Base-by-base conservation (phyloP, 176 grass and related monocot species). In the Raddia distichophylla region DNA sequence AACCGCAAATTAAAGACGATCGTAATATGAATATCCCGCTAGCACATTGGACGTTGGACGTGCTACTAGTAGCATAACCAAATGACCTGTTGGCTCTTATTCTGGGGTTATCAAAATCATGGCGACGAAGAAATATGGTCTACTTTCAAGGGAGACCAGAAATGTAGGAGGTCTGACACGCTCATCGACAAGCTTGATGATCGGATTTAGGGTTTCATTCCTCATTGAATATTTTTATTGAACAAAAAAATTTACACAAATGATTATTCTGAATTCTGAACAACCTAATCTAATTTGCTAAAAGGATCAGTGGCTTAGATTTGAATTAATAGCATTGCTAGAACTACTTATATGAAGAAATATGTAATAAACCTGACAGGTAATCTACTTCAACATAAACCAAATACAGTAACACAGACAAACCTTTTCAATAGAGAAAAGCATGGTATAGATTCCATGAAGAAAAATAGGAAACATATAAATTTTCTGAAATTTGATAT, bases 111-210 rank as follows among this genome's bases (percentile, higher is more conserved):
- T n/a, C 27, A 1, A 27, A 27, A 27, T 27, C 27, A 27, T 27
- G 27, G 27, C 27, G 27, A 27, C 27, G 27, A 27, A 27, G 27
- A 27, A 27, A 27, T 27, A 27, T 27, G 27, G 27, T 27, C 27
- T 27, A 27, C 27, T 27, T 27, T 27, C 27, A 27, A 27, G 27
- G 27, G 27, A 27, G 0, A 27, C 27, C 0, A 27, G 27, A 27
- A 27, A 27, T 27, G 27, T 27, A 27, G 27, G 27, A 27, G 27
- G 27, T 27, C 27, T 27, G 27, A 27, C 3, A 93, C 44, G 33
- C 65, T 81, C 43, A 62, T 89, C 59, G 79, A 80, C 50, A 88
- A 75, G 57, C 69, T 85, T 5, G 79, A 80, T 3, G 75, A 65
- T 34, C 76, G 51, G 72, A 82, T 77, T 75, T 27, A 85, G 77